A percentile compares a stretch with the other conserved stretches of the same genome.
Conservation (phyloP, 495 filamentous ascomycete genomes). For the Glutinoglossum americanum region DNA sequence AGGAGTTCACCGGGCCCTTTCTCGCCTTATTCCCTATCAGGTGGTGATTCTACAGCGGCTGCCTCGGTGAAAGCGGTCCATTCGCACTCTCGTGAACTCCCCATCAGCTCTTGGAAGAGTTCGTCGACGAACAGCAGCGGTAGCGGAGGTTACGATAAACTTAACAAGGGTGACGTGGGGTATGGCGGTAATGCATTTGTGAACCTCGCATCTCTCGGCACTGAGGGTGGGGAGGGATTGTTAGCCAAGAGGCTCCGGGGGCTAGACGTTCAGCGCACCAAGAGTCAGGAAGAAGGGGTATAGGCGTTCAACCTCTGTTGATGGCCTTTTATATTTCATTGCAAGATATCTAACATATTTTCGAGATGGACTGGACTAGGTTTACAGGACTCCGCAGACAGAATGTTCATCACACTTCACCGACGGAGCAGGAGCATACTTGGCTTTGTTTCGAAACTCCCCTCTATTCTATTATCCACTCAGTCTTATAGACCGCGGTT, state of each 20-base stretch:
- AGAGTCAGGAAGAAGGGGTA: background rate
- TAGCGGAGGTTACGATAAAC: conserved; percentile 35
- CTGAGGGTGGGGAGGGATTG: conserved; percentile 28
- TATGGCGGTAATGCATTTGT: conserved; percentile 41
- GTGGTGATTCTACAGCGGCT: background rate
- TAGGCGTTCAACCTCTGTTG: background rate
- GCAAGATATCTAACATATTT: too few relatives aligned
- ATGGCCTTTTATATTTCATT: too few relatives aligned
- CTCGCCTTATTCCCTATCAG: background rate
- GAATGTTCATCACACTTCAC: too few relatives aligned
- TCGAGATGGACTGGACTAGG: too few relatives aligned
- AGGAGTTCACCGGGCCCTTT: background rate
- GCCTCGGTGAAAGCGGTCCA: background rate
- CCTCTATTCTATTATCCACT: too few relatives aligned
- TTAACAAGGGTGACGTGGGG: conserved; percentile 41
- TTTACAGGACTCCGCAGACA: too few relatives aligned
- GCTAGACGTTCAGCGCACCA: conserved; percentile 1
- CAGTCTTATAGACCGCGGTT: too few relatives aligned
- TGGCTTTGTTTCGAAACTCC: too few relatives aligned
- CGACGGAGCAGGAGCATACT: too few relatives aligned
- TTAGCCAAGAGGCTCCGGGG: conserved; percentile 31
- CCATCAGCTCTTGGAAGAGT: background rate
- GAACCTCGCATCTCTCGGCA: conserved; percentile 13
- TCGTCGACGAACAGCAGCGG: conserved; percentile 6
- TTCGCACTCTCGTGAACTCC: background rate